phyloP scores from a whole-genome alignment of 345 rosid species.

The Orychophragmus violaceus region DNA sequence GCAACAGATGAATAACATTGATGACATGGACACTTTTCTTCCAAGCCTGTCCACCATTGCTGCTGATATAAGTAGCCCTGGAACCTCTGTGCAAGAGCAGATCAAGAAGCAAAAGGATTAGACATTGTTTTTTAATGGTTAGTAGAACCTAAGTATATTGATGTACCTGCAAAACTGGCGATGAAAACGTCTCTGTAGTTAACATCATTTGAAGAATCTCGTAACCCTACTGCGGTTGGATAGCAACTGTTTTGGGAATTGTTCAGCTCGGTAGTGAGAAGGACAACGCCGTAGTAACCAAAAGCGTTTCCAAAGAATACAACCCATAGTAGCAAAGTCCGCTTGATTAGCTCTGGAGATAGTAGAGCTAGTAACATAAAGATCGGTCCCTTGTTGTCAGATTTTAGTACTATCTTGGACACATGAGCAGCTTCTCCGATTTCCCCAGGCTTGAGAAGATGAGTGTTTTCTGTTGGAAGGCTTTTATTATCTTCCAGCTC shows the following conservation, averaged over 20 bases:
- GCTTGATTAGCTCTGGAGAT: slow-evolving; percentile 54
- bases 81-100: slow-evolving; percentile 48
- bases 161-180: slow-evolving; percentile 76
- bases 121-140: not conserved
- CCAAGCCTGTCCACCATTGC: slow-evolving; percentile 73
- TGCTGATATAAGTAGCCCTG: slow-evolving; percentile 79
- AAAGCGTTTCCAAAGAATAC: slow-evolving; percentile 89
- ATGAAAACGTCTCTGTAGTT: slow-evolving; percentile 71
- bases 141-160: not conserved
- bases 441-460: slow-evolving; percentile 33
- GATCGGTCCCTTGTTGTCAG: slow-evolving; percentile 36
- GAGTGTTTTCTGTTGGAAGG: slow-evolving; percentile 36
- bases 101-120: slow-evolving; percentile 8
- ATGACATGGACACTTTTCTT: slow-evolving; percentile 75
- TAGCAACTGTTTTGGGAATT: slow-evolving; percentile 42
- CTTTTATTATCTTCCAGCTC: slow-evolving; percentile 34
- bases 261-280: slow-evolving; percentile 86
- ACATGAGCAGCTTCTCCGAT: slow-evolving; percentile 10
- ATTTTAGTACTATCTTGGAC: slow-evolving; percentile 30
- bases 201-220: slow-evolving; percentile 34
- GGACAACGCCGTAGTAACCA: slow-evolving; percentile 78
- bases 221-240: slow-evolving; percentile 20
- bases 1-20: slow-evolving; percentile 67
- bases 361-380: slow-evolving; percentile 51
- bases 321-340: slow-evolving; percentile 78